Evolutionary conservation across 192 early-diverging fungal genomes (phyloP), one percentile per base, ranked within the genome.

Genomic region (Linnemannia hyalina): DNA sequence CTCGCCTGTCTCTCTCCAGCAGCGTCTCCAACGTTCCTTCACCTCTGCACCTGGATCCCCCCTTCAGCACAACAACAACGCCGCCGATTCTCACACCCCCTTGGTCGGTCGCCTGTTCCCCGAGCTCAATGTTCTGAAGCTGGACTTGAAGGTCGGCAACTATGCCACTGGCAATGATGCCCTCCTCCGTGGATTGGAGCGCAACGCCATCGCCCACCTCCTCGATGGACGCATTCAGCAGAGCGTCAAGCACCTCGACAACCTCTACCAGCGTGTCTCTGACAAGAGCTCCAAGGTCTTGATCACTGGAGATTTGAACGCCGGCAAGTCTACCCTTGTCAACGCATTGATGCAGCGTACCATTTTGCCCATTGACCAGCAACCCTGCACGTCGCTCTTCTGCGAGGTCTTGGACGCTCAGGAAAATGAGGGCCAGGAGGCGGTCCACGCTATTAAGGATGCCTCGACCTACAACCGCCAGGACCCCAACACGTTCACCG

Each of bases 251-350:
- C 95, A 99, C 80, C 92, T 98, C 42, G 93, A 96, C 83, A 96
- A 94, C 76, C 94, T 99, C 46, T 88, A 95, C 76, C 90, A 92
- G 46, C 95, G 99, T 49, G 95, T 99, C 36, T 91, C 94, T 8
- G 99, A 99, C 90, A 96, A 93, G 71, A 94, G 95, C 36, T 98
- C 97, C 55, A 96, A 96, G 89, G 97, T 99, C 15, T 89, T 99
- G 26, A 97, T 99, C 68, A 98, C 98, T 20, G 99, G 99, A 72
- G 99, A 99, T 89, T 88, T 99, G 76, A 99, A 99, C 80, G 97
- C 97, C 16, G 99, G 99, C 68, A 99, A 99, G 90, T 95, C 93
- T 55, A 99, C 99, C 13, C 96, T 99, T 82, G 97, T 99, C 40
- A 99, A 99, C 82, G 96, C 99, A 41, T 89, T 99, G 63, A 91